Evolutionary conservation across 2,329 filamentous ascomycete genomes (phyloP).

Genomic region (Aaosphaeria pasadenensis): DNA sequence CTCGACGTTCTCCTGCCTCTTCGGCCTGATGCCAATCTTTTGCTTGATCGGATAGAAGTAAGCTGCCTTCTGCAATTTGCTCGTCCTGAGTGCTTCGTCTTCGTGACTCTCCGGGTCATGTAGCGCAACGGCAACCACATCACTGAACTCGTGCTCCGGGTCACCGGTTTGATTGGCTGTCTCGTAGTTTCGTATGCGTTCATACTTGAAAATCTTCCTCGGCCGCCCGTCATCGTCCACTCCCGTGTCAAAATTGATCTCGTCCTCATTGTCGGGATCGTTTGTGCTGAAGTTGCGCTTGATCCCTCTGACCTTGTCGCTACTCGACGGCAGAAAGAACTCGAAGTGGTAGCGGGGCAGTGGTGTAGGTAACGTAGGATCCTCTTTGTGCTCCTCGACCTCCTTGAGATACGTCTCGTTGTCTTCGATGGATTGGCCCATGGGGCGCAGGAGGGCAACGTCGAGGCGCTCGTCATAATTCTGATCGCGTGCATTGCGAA

Average conservation of each 20-base stretch:
- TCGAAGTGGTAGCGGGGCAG: constrained; percentile 59
- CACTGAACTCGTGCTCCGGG: constrained; percentile 51
- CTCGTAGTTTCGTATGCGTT: constrained; percentile 59
- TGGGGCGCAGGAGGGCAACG: constrained; percentile 55
- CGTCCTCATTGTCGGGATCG: constrained; percentile 50
- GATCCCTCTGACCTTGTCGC: constrained; percentile 48
- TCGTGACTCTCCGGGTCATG: constrained; percentile 49
- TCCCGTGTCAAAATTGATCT: constrained; percentile 29
- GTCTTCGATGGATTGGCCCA: constrained; percentile 51
- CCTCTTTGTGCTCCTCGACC: constrained; percentile 37
- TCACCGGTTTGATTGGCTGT: constrained; percentile 54
- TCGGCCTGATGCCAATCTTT: constrained; percentile 51
- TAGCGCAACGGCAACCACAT: constrained; percentile 56
- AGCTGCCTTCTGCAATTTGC: constrained; percentile 49
- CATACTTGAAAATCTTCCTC: constrained; percentile 54
- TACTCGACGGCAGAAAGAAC: constrained; percentile 54
- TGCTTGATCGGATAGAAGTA: constrained; percentile 62
- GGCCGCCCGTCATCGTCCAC: constrained; percentile 44
- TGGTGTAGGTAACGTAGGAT: constrained; percentile 50
- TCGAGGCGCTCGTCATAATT: constrained; percentile 60
- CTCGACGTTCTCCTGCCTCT: constrained; percentile 37
- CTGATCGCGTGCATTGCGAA: constrained; percentile 42
- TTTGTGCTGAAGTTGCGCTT: constrained; percentile 55
- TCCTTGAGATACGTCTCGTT: constrained; percentile 50
- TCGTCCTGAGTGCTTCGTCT: constrained; percentile 32